A percentile compares a stretch with the other conserved stretches of the same genome.
phyloP scores from a whole-genome alignment of 768 basidiomycete genomes.

The Macrolepiota dolichaula region DNA sequence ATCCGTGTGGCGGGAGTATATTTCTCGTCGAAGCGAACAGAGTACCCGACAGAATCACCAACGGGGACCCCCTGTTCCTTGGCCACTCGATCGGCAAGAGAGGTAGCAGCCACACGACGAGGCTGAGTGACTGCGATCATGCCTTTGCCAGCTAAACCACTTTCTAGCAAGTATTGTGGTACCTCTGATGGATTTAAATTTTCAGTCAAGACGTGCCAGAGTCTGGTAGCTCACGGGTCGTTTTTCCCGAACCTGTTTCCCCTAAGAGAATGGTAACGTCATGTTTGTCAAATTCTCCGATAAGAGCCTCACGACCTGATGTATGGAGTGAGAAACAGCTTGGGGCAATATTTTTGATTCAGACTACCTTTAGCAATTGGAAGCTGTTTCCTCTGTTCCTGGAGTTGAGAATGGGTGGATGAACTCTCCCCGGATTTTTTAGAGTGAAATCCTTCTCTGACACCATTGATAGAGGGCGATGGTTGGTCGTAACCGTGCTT shows the following conservation, averaged over 20 bases:
- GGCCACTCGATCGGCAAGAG: slow-evolving; percentile 89
- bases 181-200: slow-evolving; percentile 58
- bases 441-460: slow-evolving; percentile 9
- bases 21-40: slow-evolving; percentile 92
- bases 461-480: not conserved
- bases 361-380: slow-evolving; percentile 75
- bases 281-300: slow-evolving; percentile 70
- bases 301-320: slow-evolving; percentile 70
- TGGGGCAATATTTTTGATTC: not conserved
- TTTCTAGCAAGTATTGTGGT: slow-evolving; percentile 91
- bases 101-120: slow-evolving; percentile 90
- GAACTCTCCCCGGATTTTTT: slow-evolving; percentile 24
- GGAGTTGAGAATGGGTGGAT: slow-evolving; percentile 31
- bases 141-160: slow-evolving; percentile 64
- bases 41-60: slow-evolving; percentile 85
- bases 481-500: slow-evolving; percentile 13
- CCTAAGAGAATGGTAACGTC: slow-evolving; percentile 89
- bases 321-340: slow-evolving; percentile 1
- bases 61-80: slow-evolving; percentile 71
- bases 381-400: slow-evolving; percentile 65
- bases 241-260: slow-evolving; percentile 98
- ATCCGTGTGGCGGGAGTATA: slow-evolving; percentile 71
- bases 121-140: slow-evolving; percentile 95
- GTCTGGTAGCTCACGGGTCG: slow-evolving; percentile 75
- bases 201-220: not conserved